Evolutionary conservation across 495 filamentous ascomycete genomes (phyloP).

Genomic region (Penicillium malachiteum): DNA sequence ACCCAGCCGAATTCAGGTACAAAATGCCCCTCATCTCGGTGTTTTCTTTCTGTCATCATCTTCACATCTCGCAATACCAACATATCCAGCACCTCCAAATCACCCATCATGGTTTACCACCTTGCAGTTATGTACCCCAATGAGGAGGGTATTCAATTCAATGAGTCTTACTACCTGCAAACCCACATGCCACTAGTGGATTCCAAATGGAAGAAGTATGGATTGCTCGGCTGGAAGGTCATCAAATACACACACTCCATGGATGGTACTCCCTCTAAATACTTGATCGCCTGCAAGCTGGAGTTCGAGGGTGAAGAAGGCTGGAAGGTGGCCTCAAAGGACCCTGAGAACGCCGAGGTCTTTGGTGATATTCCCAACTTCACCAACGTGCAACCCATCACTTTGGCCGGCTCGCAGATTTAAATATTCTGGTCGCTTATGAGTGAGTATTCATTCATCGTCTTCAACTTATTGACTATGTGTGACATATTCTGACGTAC

Average conservation of each 20-base stretch:
- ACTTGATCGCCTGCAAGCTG: slow-evolving; percentile 19
- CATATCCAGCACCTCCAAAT: neutral
- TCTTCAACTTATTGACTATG: neutral
- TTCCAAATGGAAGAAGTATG: slow-evolving; percentile 16
- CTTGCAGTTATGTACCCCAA: slow-evolving; percentile 27
- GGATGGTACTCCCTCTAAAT: slow-evolving; percentile 17
- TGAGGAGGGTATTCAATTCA: slow-evolving; percentile 18
- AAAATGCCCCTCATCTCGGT: slow-evolving; percentile 1
- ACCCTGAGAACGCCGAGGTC: slow-evolving; percentile 8
- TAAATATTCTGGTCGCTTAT: neutral
- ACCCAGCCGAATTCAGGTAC: neutral
- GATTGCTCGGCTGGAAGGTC: slow-evolving; percentile 21
- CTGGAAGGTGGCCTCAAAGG: slow-evolving; percentile 10
- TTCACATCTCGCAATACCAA: neutral
- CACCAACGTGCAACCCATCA: slow-evolving; percentile 27
- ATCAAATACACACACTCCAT: slow-evolving; percentile 19
- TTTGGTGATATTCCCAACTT: slow-evolving; percentile 31
- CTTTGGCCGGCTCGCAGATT: slow-evolving; percentile 16
- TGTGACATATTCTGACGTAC: too few species aligned
- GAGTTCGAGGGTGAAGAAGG: slow-evolving; percentile 25
- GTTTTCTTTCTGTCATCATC: neutral
- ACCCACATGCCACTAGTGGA: slow-evolving; percentile 30
- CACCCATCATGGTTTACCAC: slow-evolving; percentile 19
- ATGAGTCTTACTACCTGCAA: slow-evolving; percentile 28
- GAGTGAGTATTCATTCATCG: neutral